Conservation (phyloP, 2,329 filamentous ascomycete genomes). For the Chaetomium olivaceum region DNA sequence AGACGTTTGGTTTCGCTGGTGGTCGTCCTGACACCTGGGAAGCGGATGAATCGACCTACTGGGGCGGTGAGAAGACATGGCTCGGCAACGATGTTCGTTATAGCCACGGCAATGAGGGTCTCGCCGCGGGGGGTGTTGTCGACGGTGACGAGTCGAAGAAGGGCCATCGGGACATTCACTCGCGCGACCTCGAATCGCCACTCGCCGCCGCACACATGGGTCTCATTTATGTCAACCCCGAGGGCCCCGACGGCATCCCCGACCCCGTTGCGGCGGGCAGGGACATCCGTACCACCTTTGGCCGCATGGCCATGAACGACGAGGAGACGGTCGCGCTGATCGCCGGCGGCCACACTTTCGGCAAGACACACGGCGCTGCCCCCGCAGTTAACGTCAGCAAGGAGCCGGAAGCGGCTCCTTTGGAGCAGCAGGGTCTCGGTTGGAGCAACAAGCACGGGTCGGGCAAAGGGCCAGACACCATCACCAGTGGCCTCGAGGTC, state of each 20-base stretch:
- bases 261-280: conserved; percentile 68
- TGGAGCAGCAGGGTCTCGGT: conserved; percentile 70
- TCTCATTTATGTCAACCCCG: conserved; percentile 80
- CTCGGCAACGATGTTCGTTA: conserved; percentile 74
- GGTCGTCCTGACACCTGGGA: conserved; percentile 74
- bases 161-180: conserved; percentile 53
- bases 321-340: conserved; percentile 80
- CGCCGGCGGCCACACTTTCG: conserved; percentile 75
- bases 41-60: conserved; percentile 74
- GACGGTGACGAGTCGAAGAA: conserved; percentile 40
- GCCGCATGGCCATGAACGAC: conserved; percentile 81
- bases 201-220: conserved; percentile 72
- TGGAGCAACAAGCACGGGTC: conserved; percentile 66
- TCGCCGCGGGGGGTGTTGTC: conserved; percentile 39
- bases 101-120: conserved; percentile 50
- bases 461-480: conserved; percentile 71
- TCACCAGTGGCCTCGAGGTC: conserved; percentile 76
- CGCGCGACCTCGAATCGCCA: conserved; percentile 66
- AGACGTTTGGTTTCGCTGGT: conserved; percentile 71
- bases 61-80: conserved; percentile 75
- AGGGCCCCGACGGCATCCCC: conserved; percentile 71
- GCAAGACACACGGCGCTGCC: conserved; percentile 77
- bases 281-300: conserved; percentile 74
- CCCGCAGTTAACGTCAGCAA: conserved; percentile 62
- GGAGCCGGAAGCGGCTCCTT: conserved; percentile 64